Base-by-base conservation (phyloP, 768 basidiomycete genomes). In the Tylopilus rubrobrunneus region DNA sequence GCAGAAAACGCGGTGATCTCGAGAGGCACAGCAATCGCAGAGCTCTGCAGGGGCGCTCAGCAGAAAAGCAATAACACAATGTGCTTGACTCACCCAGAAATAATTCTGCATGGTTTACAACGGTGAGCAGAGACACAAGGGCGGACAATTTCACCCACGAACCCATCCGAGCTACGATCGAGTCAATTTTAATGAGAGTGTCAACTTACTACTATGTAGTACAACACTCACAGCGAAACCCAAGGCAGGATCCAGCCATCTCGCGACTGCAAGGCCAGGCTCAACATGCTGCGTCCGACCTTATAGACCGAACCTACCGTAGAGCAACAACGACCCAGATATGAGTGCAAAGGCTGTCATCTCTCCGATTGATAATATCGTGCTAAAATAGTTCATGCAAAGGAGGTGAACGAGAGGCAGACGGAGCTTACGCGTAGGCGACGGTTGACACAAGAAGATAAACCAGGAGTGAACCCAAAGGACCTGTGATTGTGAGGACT, bases 1-100 rank as follows among this genome's bases (percentile, higher is more conserved):
- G 80, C 67, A n/a, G 76, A 67, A 7, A 78, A 74, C 2, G 81
- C 81, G 19, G 75, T 76, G 36, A 83, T 72, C 59, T 82, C 80
- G 19, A 78, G 74, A 1, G 78, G 76, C 15, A 79, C 60, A 5
- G 76, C 73, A 56, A 75, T 77, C 17, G 51, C 61, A 37, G 42
- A 19, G 49, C 41, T 56, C 63, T 65, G 34, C 4, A 27, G n/a
- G n/a, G 4, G 5, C 11, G 12, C 5, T 58, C 7, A 54, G 52
- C 7, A 29, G 29, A 29, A 8, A 29, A 29, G 19, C 2, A 12
- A 4, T 34, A 49, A 6, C 11, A 23, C 27, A 47, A 15, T 0
- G 1, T n/a, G 10, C 9, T 19, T 36, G 19, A 60, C 64, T 31
- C 27, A 67, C 70, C 44, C 65, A 67, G 56, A 69, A 74, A 53